Conservation (phyloP, 768 basidiomycete genomes). For the Russula sp. region DNA sequence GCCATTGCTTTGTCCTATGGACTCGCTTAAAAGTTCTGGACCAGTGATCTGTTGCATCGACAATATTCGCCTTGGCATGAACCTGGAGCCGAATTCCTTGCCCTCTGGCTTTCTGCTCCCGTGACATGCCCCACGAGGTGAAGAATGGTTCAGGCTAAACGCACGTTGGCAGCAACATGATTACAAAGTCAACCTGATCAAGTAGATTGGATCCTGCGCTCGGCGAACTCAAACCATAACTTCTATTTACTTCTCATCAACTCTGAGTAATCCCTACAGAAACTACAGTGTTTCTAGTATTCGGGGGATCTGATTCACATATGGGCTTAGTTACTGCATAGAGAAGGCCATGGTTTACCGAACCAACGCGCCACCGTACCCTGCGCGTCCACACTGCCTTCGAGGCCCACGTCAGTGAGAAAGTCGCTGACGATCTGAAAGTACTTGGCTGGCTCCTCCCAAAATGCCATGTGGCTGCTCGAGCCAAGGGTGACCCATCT, state of each 20-base stretch:
- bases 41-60: too few relatives aligned
- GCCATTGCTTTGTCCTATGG: too few relatives aligned
- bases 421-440: constrained; percentile 25
- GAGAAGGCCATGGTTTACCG: not conserved
- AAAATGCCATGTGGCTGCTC: constrained; percentile 29
- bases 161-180: not conserved
- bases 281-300: not conserved
- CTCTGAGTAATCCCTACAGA: not conserved
- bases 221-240: not conserved
- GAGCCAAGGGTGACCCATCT: constrained; percentile 28
- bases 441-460: constrained; percentile 30
- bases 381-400: not conserved
- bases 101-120: not conserved
- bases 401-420: constrained; percentile 4
- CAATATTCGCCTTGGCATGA: not conserved
- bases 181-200: not conserved
- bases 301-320: not conserved
- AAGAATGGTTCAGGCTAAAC: not conserved
- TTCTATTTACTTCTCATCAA: not conserved
- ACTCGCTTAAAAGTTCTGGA: too few relatives aligned
- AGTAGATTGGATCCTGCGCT: too few relatives aligned
- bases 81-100: not conserved
- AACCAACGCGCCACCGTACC: not conserved
- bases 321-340: not conserved
- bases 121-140: not conserved